phyloP scores from a whole-genome alignment of 352 stramenopile genomes.

The Phytophthora lateralis region DNA sequence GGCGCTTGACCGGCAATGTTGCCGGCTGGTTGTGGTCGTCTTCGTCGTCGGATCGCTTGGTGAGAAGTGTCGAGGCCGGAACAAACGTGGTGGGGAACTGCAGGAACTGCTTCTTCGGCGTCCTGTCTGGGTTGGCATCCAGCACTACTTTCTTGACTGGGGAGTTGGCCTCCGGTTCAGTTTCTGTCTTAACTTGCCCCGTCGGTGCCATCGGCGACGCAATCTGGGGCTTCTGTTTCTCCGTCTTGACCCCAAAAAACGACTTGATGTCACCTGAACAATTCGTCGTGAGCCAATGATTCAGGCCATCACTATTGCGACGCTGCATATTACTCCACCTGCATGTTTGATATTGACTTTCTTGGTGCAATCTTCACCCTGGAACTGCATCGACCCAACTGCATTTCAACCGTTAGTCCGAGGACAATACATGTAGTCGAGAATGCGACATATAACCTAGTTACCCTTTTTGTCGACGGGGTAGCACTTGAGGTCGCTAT shows the following conservation, averaged over 20 bases:
- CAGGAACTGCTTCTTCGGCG: conserved; percentile 21
- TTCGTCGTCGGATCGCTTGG: conserved; percentile 32
- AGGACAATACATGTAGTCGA: not conserved
- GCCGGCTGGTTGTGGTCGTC: not conserved
- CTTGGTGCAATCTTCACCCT: conserved; percentile 74
- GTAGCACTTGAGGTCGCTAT: conserved; percentile 69
- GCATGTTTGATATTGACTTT: conserved; percentile 80
- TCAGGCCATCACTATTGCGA: not conserved
- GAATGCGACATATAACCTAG: no score
- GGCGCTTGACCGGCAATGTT: conserved; percentile 27
- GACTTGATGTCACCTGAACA: conserved; percentile 65
- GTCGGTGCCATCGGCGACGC: not conserved
- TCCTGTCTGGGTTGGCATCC: conserved; percentile 1
- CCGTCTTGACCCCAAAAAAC: conserved; percentile 61
- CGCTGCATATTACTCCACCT: conserved; percentile 34
- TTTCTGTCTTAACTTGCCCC: conserved; percentile 14
- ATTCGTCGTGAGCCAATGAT: not conserved
- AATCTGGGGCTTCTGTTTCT: conserved; percentile 30
- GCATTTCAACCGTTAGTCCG: conserved; percentile 2
- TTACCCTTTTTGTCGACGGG: conserved; percentile 80
- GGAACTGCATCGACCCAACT: conserved; percentile 81
- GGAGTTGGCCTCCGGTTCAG: not conserved
- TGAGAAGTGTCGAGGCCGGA: conserved; percentile 52
- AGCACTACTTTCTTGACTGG: conserved; percentile 26
- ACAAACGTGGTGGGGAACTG: conserved; percentile 44